phyloP scores from a whole-genome alignment of 805 yeast species.

The Blastobotrys parvus region DNA sequence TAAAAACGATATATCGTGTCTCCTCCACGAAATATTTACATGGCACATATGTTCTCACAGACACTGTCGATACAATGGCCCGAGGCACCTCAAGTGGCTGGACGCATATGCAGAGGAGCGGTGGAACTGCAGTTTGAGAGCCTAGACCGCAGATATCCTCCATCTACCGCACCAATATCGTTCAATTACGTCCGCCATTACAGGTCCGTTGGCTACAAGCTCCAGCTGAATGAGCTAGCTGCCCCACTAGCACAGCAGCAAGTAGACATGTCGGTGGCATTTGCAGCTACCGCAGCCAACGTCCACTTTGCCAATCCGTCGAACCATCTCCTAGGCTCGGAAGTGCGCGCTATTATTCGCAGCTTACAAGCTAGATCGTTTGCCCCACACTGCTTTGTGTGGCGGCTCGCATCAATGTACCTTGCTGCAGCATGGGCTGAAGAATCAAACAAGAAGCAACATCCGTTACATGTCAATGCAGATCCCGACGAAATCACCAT shows the following conservation, averaged over 20 bases:
- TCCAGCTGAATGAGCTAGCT: not conserved
- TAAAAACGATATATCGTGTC: too few species aligned
- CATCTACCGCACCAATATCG: not conserved
- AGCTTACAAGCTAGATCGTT: not conserved
- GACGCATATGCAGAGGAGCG: too few species aligned
- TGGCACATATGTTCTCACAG: too few species aligned
- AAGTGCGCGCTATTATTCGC: not conserved
- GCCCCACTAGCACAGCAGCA: not conserved
- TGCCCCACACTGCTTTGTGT: not conserved
- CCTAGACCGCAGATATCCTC: not conserved
- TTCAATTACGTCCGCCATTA: not conserved
- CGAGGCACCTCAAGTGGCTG: too few species aligned
- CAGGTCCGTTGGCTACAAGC: not conserved
- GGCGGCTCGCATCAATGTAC: conserved; percentile 1
- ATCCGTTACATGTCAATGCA: not conserved
- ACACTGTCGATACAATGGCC: too few species aligned
- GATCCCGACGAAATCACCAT: not conserved
- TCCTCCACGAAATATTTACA: too few species aligned
- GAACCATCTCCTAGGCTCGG: not conserved
- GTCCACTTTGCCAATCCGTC: not conserved
- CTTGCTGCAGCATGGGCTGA: not conserved
- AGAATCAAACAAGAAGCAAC: not conserved
- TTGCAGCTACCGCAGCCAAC: not conserved
- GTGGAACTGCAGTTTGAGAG: not conserved
- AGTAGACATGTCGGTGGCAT: not conserved